These are phyloP conservation scores for Heracleum sosnowskyi DNA, from an alignment of 129 eudicot genomes.

Conservation along the genomic window DNA sequence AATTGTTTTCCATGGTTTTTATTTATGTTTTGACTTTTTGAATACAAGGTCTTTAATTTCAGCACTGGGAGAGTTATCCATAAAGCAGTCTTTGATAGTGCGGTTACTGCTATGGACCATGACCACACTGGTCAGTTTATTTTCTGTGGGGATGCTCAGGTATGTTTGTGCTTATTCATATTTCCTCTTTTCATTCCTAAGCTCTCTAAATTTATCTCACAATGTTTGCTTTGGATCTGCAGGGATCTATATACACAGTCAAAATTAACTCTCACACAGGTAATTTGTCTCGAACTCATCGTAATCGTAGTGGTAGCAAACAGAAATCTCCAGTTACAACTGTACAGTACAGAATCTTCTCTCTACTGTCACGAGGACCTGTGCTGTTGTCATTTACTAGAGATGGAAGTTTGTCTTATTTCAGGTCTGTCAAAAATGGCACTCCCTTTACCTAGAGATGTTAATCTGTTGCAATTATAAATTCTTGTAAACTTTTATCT, in stretches of 20 bases:
- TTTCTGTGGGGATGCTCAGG: constrained; percentile 94
- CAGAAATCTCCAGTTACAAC: constrained; percentile 67
- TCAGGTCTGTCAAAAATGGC: constrained; percentile 42
- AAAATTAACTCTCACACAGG: constrained; percentile 76
- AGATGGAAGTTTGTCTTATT: constrained; percentile 86
- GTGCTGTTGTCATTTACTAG: constrained; percentile 71
- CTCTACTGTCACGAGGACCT: constrained; percentile 87
- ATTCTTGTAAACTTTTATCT: constrained; percentile 1
- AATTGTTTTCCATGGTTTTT: neutral
- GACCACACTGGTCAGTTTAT: constrained; percentile 96
- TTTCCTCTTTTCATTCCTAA: neutral
- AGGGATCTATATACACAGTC: constrained; percentile 92
- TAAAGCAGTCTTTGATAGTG: constrained; percentile 53
- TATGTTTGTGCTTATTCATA: constrained; percentile 22
- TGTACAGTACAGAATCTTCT: constrained; percentile 77
- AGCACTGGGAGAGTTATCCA: constrained; percentile 82
- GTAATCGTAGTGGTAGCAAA: constrained; percentile 52
- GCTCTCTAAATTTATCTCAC: constrained; percentile 1
- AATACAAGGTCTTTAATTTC: constrained; percentile 84
- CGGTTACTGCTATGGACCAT: constrained; percentile 92
- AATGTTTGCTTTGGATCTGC: constrained; percentile 20
- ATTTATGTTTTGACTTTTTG: constrained; percentile 14
- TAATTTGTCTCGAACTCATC: constrained; percentile 59
- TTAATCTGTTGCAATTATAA: constrained; percentile 3
- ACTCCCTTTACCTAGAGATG: neutral